phyloP scores from a whole-genome alignment of 202 grass and related monocot species.

The Dendrocalamus latiflorus region DNA sequence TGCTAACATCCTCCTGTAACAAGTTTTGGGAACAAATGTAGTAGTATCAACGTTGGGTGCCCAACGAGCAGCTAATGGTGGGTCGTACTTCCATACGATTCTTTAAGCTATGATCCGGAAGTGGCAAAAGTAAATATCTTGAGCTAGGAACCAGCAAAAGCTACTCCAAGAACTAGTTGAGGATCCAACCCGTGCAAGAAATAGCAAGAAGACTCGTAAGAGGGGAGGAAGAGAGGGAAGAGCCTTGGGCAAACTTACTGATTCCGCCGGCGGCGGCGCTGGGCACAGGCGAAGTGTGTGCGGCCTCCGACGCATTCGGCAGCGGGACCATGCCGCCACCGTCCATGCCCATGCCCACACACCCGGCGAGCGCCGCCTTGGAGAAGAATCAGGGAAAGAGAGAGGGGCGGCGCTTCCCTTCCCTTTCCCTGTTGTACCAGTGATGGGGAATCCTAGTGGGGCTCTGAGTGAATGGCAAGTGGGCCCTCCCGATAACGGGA shows the following conservation, averaged over 20 bases:
- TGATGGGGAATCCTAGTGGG: too few relatives aligned
- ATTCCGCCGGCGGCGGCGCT: background rate
- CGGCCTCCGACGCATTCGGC: background rate
- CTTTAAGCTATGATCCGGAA: background rate
- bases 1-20: background rate
- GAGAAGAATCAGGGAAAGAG: background rate
- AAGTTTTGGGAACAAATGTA: background rate
- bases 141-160: background rate
- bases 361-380: background rate
- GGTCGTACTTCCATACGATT: background rate
- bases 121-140: background rate
- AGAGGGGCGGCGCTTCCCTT: background rate
- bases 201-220: background rate
- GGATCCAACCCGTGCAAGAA: background rate
- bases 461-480: too few relatives aligned
- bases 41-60: background rate
- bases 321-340: slow-evolving; percentile 3
- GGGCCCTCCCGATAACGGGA: too few relatives aligned
- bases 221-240: background rate
- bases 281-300: background rate
- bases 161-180: background rate
- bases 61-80: background rate
- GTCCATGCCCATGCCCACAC: background rate
- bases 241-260: background rate
- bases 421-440: background rate